phyloP scores from a whole-genome alignment of 495 filamentous ascomycete genomes.

The Trichoderma asperelloides region DNA sequence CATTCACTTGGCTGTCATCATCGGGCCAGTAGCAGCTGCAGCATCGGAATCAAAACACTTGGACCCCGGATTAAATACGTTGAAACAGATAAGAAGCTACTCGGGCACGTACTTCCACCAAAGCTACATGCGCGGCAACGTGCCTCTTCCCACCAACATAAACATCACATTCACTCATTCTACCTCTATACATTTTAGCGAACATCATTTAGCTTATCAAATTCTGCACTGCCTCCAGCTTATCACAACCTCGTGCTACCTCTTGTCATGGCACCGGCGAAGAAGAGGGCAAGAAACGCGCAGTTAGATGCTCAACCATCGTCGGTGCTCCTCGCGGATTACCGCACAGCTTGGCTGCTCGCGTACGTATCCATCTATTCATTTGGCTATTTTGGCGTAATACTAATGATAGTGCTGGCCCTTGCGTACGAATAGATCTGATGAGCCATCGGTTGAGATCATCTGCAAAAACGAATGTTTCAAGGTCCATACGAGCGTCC shows the following conservation, averaged over 20 bases:
- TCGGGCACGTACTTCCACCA: neutral
- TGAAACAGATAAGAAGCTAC: neutral
- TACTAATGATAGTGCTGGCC: neutral
- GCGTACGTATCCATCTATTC: neutral
- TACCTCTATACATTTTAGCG: neutral
- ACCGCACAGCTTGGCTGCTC: neutral
- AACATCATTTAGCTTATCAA: neutral
- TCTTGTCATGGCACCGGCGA: conserved; percentile 5
- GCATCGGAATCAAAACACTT: neutral
- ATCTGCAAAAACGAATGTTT: neutral
- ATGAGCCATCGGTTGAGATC: neutral
- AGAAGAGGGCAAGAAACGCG: neutral
- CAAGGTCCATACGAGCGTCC: neutral
- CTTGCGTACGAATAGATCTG: neutral
- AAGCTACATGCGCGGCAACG: neutral
- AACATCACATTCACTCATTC: neutral
- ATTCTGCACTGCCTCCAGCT: neutral
- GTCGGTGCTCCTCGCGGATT: conserved; percentile 4
- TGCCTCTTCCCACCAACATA: neutral
- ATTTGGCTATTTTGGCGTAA: neutral
- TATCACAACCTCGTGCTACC: neutral
- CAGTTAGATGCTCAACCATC: neutral
- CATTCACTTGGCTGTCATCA: neutral
- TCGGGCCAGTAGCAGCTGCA: neutral
- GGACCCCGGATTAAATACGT: neutral